A percentile compares a stretch with the other conserved stretches of the same genome.
These are phyloP conservation scores for Penicillium sp. DNA, from an alignment of 2,329 filamentous ascomycete species.

Conservation along the genomic window DNA sequence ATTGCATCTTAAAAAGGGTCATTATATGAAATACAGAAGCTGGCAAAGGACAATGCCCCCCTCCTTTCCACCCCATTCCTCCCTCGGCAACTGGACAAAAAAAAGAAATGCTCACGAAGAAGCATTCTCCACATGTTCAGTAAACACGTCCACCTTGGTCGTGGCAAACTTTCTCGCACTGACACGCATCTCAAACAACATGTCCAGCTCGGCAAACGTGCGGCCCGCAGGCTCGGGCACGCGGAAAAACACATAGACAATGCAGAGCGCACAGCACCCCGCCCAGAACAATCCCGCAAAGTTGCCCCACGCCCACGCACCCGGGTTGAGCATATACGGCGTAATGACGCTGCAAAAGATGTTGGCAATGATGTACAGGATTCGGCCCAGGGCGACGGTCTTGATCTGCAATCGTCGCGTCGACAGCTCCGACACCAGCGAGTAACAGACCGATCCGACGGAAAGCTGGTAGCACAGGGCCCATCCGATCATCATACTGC, in stretches of 20 bases:
- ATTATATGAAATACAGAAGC: too few relatives aligned
- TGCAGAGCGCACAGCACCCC: slow-evolving; percentile 70
- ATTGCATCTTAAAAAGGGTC: too few relatives aligned
- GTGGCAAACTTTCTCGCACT: slow-evolving; percentile 65
- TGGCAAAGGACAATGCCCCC: too few relatives aligned
- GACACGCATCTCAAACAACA: slow-evolving; percentile 70
- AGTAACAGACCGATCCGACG: slow-evolving; percentile 86
- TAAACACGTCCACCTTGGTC: slow-evolving; percentile 52
- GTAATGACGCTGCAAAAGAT: slow-evolving; percentile 78
- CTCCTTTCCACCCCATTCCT: too few relatives aligned
- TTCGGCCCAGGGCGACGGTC: slow-evolving; percentile 78
- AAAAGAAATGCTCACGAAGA: not conserved
- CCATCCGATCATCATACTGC: slow-evolving; percentile 79
- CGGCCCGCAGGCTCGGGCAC: slow-evolving; percentile 73
- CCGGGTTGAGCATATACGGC: slow-evolving; percentile 88
- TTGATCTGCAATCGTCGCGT: slow-evolving; percentile 82
- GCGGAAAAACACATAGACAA: slow-evolving; percentile 75
- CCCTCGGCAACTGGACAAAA: not conserved
- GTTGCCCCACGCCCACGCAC: slow-evolving; percentile 81
- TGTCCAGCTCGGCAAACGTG: slow-evolving; percentile 77
- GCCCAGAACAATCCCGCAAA: slow-evolving; percentile 85
- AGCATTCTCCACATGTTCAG: not conserved
- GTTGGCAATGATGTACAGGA: slow-evolving; percentile 72
- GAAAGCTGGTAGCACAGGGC: slow-evolving; percentile 78
- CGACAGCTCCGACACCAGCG: slow-evolving; percentile 76